Evolutionary conservation across 495 filamentous ascomycete species (phyloP).

Genomic region (Penicillium cinerascens): DNA sequence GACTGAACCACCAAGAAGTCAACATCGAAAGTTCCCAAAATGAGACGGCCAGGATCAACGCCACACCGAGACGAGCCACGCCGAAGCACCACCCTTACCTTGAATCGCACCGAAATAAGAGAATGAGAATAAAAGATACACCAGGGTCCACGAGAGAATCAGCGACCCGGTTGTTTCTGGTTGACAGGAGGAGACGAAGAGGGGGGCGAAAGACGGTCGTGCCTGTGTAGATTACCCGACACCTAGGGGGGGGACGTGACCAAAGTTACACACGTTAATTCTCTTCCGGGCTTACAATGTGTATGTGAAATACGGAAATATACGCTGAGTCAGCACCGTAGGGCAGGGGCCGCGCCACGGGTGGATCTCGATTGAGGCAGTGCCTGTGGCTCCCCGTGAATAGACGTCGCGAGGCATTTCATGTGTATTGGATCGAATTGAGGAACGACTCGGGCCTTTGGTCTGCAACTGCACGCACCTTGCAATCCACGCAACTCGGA

Average conservation of each 20-base stretch:
- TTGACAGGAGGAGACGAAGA: constrained; percentile 15
- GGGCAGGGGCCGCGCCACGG: not conserved
- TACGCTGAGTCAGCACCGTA: not conserved
- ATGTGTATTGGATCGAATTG: not conserved
- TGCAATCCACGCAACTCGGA: constrained; percentile 1
- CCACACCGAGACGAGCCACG: constrained; percentile 9
- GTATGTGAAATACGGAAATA: not conserved
- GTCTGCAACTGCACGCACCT: not conserved
- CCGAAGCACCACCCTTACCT: constrained; percentile 15
- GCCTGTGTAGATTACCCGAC: not conserved
- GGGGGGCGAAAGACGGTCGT: too few species aligned
- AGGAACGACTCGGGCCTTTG: not conserved
- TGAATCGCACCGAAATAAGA: constrained; percentile 10
- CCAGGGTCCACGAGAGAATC: not conserved
- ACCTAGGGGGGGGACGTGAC: not conserved
- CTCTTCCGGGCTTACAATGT: not conserved
- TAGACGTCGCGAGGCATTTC: not conserved
- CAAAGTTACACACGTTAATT: not conserved
- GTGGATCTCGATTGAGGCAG: not conserved
- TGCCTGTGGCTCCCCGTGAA: not conserved
- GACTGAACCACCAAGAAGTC: constrained; percentile 27
- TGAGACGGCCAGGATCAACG: constrained; percentile 21
- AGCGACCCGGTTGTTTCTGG: not conserved
- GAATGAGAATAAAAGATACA: not conserved
- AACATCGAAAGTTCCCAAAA: constrained; percentile 28